These are phyloP conservation scores for Parasarocladium wereldwijsianum DNA, from an alignment of 2,329 filamentous ascomycete genomes.

Conservation along the genomic window DNA sequence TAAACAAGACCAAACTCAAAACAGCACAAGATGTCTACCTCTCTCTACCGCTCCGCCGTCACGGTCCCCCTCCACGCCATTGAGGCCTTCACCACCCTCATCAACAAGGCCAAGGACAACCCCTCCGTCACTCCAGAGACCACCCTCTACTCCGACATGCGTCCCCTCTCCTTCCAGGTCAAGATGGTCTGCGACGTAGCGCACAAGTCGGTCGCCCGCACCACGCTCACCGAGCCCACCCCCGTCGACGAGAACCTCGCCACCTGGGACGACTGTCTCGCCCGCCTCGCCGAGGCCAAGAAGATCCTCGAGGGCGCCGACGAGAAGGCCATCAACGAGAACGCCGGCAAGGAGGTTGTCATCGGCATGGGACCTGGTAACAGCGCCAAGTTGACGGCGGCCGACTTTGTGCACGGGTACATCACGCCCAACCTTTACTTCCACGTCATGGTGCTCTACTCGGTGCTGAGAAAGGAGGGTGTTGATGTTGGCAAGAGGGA, in stretches of 20 bases:
- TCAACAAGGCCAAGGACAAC: conserved; percentile 20
- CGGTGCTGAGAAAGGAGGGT: conserved; percentile 44
- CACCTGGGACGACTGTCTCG: conserved; percentile 19
- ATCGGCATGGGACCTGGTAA: conserved; percentile 16
- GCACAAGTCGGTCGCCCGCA: conserved; percentile 18
- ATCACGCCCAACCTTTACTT: conserved; percentile 49
- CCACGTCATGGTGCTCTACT: conserved; percentile 44
- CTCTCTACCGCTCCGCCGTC: conserved; percentile 26
- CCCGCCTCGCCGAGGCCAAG: conserved; percentile 17
- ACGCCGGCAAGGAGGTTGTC: conserved; percentile 13
- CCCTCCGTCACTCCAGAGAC: conserved; percentile 16
- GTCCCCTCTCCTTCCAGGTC: conserved; percentile 26
- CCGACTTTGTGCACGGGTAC: conserved; percentile 31
- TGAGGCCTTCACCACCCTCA: conserved; percentile 16
- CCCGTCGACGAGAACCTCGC: conserved; percentile 14
- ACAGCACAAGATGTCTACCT: conserved; percentile 14
- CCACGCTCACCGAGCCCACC: conserved; percentile 15
- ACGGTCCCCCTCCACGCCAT: conserved; percentile 16
- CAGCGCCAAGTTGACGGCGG: conserved; percentile 11
- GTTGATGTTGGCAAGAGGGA: conserved; percentile 47
- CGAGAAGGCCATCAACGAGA: conserved; percentile 17
- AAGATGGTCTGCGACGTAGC: conserved; percentile 14
- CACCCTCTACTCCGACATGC: conserved; percentile 26
- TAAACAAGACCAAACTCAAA: conserved; percentile 9
- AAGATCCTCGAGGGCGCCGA: conserved; percentile 17